phyloP scores from a whole-genome alignment of 164 flowering plant genomes.

The Akebia trifoliata region DNA sequence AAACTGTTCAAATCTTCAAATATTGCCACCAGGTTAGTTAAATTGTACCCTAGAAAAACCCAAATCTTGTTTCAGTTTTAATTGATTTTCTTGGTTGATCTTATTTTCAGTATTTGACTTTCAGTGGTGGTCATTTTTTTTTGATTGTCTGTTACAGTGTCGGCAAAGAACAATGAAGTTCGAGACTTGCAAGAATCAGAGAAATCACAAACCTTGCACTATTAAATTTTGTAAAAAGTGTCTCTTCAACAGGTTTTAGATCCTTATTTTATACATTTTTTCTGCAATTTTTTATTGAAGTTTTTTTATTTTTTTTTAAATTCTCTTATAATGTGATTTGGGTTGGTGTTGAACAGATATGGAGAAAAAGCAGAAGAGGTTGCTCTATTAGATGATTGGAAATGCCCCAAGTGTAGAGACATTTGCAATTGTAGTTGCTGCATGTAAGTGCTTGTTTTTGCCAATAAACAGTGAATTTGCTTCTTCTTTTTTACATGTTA shows the following conservation, averaged over 20 bases:
- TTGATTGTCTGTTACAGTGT: slow-evolving; percentile 45
- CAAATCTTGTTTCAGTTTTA: background rate
- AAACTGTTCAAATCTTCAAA: slow-evolving; percentile 40
- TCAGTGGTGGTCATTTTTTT: background rate
- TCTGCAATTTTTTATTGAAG: too few relatives aligned
- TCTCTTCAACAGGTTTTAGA: slow-evolving; percentile 66
- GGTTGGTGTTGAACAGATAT: slow-evolving; percentile 37
- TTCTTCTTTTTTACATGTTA: background rate
- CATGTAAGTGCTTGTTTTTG: slow-evolving; percentile 45
- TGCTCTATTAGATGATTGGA: slow-evolving; percentile 44
- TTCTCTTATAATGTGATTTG: background rate
- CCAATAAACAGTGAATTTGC: too few relatives aligned
- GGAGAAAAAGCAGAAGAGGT: slow-evolving; percentile 78
- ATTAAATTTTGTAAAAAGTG: slow-evolving; percentile 62
- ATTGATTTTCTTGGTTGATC: background rate
- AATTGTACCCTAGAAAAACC: background rate
- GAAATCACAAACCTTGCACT: slow-evolving; percentile 39
- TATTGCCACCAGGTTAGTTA: slow-evolving; percentile 66
- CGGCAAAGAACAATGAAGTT: slow-evolving; percentile 69
- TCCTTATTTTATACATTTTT: background rate
- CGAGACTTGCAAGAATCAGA: slow-evolving; percentile 49
- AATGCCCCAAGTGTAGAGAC: slow-evolving; percentile 81
- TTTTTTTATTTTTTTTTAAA: too few relatives aligned
- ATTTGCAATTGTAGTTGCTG: slow-evolving; percentile 87
- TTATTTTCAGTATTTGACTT: background rate